Evolutionary conservation across 2,329 filamentous ascomycete genomes (phyloP), one percentile per base, ranked within the genome.

Genomic region (Allantophomopsis cytisporea): DNA sequence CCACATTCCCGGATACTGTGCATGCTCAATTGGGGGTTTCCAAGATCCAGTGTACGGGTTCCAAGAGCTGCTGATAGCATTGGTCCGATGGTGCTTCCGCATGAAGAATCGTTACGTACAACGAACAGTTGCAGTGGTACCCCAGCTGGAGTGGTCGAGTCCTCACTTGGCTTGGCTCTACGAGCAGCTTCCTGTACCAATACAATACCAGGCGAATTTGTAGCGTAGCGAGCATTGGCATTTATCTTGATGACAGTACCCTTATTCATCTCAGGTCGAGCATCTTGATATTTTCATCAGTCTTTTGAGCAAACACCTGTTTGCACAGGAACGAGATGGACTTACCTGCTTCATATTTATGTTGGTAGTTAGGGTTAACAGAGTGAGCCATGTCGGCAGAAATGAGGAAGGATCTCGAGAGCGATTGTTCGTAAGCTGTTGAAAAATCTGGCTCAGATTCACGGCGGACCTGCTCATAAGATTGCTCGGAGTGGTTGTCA

Each of bases 371-470:
- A 41, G 91, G 91, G 60, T 98, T 86, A 12, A 98, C 80, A 5
- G 83, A 83, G 65, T 98, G 91, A 1, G 91, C 88, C 91, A 98
- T 96, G 58, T 98, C 91, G 39, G 91, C 91, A 5, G 86, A 94
- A 46, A 98, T 71, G 43, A 98, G 76, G 71, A 98, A 95, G 2
- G 87, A 95, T 20, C 82, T 83, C 5, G 87, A 75, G 39, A 94
- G 71, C 2, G 85, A 91, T 66, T 96, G 89, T 63, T 98, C 91
- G 57, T 87, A 95, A 28, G 87, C 86, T 2, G 88, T 94, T 6
- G 76, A 65, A 12, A 80, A 63, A 48, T 83, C 78, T 16, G 65
- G 62, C 11, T 80, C 76, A 15, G 61, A 60, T 43, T 73, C 68
- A 30, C 64, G 60, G 40, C 64, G 56, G n/a, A 63, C 43, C 41